Conservation (phyloP, 148 eudicot species). For the Fagopyrum esculentum region DNA sequence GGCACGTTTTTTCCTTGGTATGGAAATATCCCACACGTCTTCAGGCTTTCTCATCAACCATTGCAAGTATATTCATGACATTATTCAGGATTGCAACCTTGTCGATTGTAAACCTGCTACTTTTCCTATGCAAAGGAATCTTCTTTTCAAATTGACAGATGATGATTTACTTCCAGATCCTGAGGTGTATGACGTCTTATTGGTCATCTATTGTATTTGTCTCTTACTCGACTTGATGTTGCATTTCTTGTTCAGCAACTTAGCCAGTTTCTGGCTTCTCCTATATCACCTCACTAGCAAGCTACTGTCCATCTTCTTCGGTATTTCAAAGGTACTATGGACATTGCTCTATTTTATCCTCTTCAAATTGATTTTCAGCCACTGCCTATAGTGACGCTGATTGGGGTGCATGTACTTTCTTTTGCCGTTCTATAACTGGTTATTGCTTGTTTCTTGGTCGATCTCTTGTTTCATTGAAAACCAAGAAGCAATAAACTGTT, state of each 20-base stretch:
- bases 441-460: no score
- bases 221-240: background rate
- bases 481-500: no score
- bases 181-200: background rate
- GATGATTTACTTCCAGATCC: background rate
- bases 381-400: background rate
- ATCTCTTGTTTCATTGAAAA: no score
- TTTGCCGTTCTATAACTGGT: background rate
- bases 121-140: background rate
- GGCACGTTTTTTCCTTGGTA: background rate
- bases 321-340: background rate
- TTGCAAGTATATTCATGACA: background rate
- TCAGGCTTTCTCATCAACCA: background rate
- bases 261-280: background rate
- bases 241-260: background rate
- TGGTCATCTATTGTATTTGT: background rate
- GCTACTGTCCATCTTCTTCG: background rate
- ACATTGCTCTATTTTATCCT: background rate
- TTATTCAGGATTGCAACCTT: background rate
- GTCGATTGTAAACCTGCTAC: background rate
- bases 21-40: background rate
- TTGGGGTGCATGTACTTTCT: background rate
- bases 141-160: background rate
- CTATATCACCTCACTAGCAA: background rate
- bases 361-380: background rate